Percentiles rank a stretch among this genome's conserved stretches.
Evolutionary conservation across 1,284 basidiomycete genomes (phyloP).

Genomic region (Hemileia vastatrix): DNA sequence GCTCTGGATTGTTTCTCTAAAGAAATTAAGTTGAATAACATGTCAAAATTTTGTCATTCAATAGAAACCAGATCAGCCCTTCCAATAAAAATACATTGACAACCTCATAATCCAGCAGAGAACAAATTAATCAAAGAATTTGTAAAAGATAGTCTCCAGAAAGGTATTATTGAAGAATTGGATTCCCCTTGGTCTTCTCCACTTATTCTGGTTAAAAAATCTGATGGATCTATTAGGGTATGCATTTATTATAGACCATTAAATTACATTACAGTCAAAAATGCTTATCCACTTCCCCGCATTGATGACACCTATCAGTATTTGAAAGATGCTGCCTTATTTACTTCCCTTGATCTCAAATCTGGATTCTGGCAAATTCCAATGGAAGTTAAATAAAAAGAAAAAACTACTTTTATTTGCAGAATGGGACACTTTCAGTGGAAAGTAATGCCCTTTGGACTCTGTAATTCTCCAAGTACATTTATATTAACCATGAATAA

Average conservation of each 20-base stretch:
- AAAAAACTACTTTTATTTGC: neutral
- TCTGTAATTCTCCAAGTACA: conserved; percentile 23
- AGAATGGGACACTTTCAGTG: neutral
- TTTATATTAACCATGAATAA: conserved; percentile 43
- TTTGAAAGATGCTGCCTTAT: neutral
- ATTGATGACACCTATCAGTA: neutral
- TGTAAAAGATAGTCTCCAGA: neutral
- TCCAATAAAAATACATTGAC: neutral
- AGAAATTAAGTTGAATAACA: neutral
- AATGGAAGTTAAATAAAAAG: neutral
- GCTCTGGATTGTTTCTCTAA: neutral
- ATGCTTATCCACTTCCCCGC: neutral
- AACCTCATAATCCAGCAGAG: too few relatives aligned
- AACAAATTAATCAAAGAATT: neutral
- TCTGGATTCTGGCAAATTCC: neutral
- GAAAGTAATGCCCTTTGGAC: conserved; percentile 19
- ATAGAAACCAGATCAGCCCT: neutral
- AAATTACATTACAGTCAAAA: neutral
- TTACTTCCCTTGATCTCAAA: neutral
- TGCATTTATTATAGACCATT: conserved; percentile 6
- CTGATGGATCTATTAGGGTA: neutral
- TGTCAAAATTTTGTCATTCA: neutral
- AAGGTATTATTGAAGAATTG: neutral
- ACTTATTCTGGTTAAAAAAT: neutral
- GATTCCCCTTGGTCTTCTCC: neutral